Base-by-base conservation (phyloP, 371 early-diverging fungal genomes). In the Syncephalastrum racemosum region DNA sequence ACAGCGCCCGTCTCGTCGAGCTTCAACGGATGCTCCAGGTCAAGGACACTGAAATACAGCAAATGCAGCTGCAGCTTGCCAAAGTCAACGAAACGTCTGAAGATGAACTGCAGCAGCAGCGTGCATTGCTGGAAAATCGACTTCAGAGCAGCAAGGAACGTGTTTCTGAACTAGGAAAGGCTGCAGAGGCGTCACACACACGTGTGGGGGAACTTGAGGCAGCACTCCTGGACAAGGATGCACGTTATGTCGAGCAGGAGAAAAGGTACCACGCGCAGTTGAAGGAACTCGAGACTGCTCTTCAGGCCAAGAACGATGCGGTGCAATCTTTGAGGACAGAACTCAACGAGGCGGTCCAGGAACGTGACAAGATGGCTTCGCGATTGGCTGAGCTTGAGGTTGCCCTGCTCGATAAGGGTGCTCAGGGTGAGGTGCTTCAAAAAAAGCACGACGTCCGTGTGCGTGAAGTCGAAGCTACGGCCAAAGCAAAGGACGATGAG, bases 201-300 rank as follows among this genome's bases (percentile, higher is more conserved):
- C 52, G 43, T 10, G 31, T 58, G 44, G 18, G 31, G 15, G 53
- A 58, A 36, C 52, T 53, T 36, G 43, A 52, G 20, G 56, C 27
- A 18, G 14, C 23, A 22, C 42, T 44, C 19, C 41, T 22, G 31
- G 53, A 27, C n/a, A 45, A 54, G 31, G 53, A 41, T 19, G 42
- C 27, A n/a, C n/a, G n/a, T 49, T 49, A 27, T 23, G 31, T 4
- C 24, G 18, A 1, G 50, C 50, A 2, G 50, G 40, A 16, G 50
- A 31, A 20, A 36, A 16, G 27, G 50, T 36, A 25, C 53, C 25
- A 43, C n/a, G n/a, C n/a, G n/a, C 44, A 23, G 19, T 15, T 45
- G 16, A 41, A 44, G 10, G 45, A 53, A 27, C 41, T 44, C 18
- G 46, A 45, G 18, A 2, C 15, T 15, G 46, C 13, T 22, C 12